Conservation (phyloP, 2,329 filamentous ascomycete genomes). For the Zasmidium angulare region DNA sequence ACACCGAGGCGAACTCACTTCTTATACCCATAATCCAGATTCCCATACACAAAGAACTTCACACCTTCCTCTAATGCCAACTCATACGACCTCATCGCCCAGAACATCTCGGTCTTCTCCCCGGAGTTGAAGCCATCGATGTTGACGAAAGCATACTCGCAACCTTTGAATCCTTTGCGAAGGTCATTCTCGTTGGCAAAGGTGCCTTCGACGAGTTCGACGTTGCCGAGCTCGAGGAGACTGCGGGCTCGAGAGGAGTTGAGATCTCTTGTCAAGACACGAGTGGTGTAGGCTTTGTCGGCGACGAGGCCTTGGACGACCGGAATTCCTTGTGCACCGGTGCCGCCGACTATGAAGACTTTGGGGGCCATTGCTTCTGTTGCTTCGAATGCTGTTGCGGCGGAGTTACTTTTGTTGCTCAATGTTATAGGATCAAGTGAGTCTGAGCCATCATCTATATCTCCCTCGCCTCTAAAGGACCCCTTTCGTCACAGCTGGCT, state of each 20-base stretch:
- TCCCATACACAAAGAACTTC: slow-evolving; percentile 49
- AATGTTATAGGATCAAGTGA: not conserved
- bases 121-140: slow-evolving; percentile 56
- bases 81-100: slow-evolving; percentile 39
- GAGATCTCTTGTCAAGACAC: slow-evolving; percentile 50
- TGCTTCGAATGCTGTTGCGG: not conserved
- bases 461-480: not conserved
- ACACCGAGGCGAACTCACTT: slow-evolving; percentile 27
- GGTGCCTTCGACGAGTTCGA: slow-evolving; percentile 50
- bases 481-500: not conserved
- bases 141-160: slow-evolving; percentile 55
- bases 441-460: not conserved
- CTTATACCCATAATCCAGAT: slow-evolving; percentile 52
- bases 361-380: slow-evolving; percentile 24
- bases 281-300: slow-evolving; percentile 43
- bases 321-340: slow-evolving; percentile 29
- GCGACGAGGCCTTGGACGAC: slow-evolving; percentile 25
- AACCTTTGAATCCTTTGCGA: slow-evolving; percentile 45
- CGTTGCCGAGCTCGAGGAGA: slow-evolving; percentile 45
- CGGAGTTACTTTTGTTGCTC: not conserved
- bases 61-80: slow-evolving; percentile 38
- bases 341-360: slow-evolving; percentile 30
- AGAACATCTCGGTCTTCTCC: slow-evolving; percentile 54
- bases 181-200: slow-evolving; percentile 49
- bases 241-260: slow-evolving; percentile 43